Base-by-base conservation (phyloP, 139 green algal species). In the Mesostigma viride region DNA sequence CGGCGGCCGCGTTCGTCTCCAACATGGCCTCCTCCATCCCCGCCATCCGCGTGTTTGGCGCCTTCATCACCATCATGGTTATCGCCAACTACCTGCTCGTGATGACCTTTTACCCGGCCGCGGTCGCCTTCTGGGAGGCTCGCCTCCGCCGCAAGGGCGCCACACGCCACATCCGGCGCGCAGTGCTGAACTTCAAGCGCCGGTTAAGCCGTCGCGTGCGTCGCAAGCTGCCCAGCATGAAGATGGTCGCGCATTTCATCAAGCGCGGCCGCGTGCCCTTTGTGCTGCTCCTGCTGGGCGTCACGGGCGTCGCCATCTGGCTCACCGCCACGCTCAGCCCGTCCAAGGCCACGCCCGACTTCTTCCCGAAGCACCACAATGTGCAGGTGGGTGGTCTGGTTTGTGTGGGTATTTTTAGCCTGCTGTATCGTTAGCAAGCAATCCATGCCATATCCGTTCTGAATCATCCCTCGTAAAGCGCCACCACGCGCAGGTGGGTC, bases 71-170 rank as follows among this genome's bases (percentile, higher is more conserved):
- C 20, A 28, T 74, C n/a, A 46, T 74, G 34, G 68, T 74, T 22
- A 3, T 65, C 3, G 62, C 36, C 4, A 74, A 74, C 68, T 74
- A 74, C 31, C 22, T 69, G 3, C 61, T 74, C 31, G 68, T 62
- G 20, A 24, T 74, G 27, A 69, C 60, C 2, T 74, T 59, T 59
- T 74, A 70, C 32, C 68, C 68, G 20, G 17, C 14, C 60, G 28
- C 28, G 14, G 27, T 64, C 14, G 26, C 17, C 17, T 64, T 46
- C 27, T 64, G 57, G 57, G 57, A 64, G 20, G 14, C 17, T 14
- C 57, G 28, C 57, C 14, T 64, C 22, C 27, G 59, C 27, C 11
- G 26, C 27, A 28, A 22, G 31, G 20, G 31, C 6, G 59, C 20
- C 44, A 53, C 14, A 20, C 44, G 14, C 17, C 20, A 53, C 44